Conservation (phyloP, 179 eudicot species). For the Heliamphora ciliata region DNA sequence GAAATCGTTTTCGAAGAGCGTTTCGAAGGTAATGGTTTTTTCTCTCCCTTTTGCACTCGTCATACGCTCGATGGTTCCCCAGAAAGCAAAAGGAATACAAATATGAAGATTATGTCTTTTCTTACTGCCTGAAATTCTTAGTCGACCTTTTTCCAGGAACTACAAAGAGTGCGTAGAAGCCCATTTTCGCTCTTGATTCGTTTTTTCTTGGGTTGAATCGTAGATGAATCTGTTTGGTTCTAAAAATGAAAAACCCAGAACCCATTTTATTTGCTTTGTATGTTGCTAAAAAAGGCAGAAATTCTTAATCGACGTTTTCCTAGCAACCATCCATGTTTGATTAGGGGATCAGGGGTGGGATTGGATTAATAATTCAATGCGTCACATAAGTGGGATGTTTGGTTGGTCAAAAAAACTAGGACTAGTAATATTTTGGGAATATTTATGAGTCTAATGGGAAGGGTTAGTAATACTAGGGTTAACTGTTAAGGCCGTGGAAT, state of each 20-base stretch:
- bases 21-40: constrained; percentile 55
- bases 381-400: too few species aligned
- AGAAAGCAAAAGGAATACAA: too few species aligned
- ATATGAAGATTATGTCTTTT: background rate
- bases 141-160: background rate
- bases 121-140: background rate
- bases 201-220: background rate
- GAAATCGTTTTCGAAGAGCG: constrained; percentile 86
- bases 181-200: background rate
- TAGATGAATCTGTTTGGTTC: background rate
- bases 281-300: background rate
- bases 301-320: background rate
- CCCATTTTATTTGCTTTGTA: background rate
- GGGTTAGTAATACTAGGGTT: too few species aligned
- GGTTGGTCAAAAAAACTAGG: too few species aligned
- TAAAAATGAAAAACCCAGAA: background rate
- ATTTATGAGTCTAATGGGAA: too few species aligned
- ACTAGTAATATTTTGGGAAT: too few species aligned
- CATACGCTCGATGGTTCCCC: background rate
- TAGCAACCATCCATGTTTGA: background rate
- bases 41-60: background rate
- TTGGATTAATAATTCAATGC: too few species aligned
- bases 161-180: background rate
- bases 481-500: too few species aligned
- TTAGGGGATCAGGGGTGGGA: too few species aligned